These are phyloP conservation scores for Clarireedia hainanense DNA, from an alignment of 2,329 filamentous ascomycete genomes.

Conservation along the genomic window DNA sequence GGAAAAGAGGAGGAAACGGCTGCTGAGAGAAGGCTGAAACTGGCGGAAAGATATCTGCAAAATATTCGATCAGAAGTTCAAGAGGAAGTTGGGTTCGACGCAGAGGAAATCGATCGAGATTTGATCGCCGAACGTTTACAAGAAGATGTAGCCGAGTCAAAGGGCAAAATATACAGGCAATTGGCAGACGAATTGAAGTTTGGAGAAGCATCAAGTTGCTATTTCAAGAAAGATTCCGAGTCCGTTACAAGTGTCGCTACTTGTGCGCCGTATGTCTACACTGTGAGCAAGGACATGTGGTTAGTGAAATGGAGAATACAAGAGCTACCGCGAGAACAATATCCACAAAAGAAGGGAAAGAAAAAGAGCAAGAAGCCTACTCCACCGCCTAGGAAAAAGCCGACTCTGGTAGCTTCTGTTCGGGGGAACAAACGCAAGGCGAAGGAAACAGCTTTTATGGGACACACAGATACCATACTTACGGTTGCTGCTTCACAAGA, in stretches of 20 bases:
- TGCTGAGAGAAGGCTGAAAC: constrained; percentile 74
- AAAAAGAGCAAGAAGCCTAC: constrained; percentile 51
- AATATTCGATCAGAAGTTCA: constrained; percentile 73
- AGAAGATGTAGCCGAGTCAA: constrained; percentile 86
- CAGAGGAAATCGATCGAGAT: constrained; percentile 86
- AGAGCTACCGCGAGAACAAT: constrained; percentile 52
- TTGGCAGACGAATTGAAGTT: constrained; percentile 70
- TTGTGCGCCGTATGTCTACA: constrained; percentile 76
- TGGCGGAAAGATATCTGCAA: constrained; percentile 89
- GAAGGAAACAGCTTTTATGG: constrained; percentile 59
- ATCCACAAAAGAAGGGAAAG: constrained; percentile 40
- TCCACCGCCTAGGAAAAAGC: constrained; percentile 52
- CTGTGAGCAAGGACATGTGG: constrained; percentile 74
- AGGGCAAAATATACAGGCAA: constrained; percentile 79
- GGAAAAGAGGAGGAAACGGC: constrained; percentile 65
- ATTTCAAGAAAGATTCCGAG: constrained; percentile 72
- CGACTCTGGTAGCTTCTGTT: constrained; percentile 53
- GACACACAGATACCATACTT: constrained; percentile 74
- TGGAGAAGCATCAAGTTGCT: constrained; percentile 54
- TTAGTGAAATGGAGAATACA: constrained; percentile 87
- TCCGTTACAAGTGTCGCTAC: constrained; percentile 73
- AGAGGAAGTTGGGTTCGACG: constrained; percentile 83
- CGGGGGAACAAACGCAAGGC: constrained; percentile 54
- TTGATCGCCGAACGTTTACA: constrained; percentile 83
- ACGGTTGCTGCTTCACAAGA: constrained; percentile 81